Evolutionary conservation across 306 rosid species (phyloP).

Genomic region (Astragalus glycyphyllos): DNA sequence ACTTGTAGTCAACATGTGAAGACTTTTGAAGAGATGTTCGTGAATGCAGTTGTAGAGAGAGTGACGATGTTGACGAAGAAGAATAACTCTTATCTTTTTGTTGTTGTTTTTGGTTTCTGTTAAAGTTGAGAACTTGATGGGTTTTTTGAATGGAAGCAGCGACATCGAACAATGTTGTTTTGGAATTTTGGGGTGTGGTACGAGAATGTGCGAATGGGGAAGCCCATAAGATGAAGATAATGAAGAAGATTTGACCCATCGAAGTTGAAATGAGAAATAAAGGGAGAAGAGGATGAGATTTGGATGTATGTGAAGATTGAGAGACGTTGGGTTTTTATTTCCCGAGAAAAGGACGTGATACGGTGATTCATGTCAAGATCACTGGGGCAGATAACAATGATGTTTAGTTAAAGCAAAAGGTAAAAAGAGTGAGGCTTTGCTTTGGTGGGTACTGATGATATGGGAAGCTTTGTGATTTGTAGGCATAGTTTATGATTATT

Average conservation of each 20-base stretch:
- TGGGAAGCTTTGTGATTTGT: conserved; percentile 30
- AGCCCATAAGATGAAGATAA: conserved; percentile 30
- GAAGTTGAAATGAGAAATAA: neutral
- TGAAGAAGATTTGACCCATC: conserved; percentile 30
- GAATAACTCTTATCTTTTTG: neutral
- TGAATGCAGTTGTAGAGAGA: conserved; percentile 18
- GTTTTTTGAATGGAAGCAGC: conserved; percentile 52
- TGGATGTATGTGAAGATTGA: neutral
- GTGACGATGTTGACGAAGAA: conserved; percentile 29
- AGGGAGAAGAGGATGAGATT: neutral
- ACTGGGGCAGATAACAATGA: conserved; percentile 42
- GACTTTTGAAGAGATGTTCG: neutral
- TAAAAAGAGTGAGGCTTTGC: conserved; percentile 43
- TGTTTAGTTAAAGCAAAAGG: neutral
- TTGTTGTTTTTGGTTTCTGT: conserved; percentile 25
- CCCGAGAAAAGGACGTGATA: neutral
- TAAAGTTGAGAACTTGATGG: conserved; percentile 35
- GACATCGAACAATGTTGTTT: conserved; percentile 60
- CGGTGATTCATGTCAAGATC: conserved; percentile 48
- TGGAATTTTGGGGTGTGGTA: conserved; percentile 30
- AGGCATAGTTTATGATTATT: neutral
- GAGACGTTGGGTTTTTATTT: conserved; percentile 30
- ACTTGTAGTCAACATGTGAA: conserved; percentile 14
- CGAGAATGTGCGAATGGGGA: conserved; percentile 47
- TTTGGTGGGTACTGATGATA: neutral